Evolutionary conservation across 23 red algal genomes (phyloP), one percentile per base, ranked within the genome.

Genomic region (Gracilaria domingensis): DNA sequence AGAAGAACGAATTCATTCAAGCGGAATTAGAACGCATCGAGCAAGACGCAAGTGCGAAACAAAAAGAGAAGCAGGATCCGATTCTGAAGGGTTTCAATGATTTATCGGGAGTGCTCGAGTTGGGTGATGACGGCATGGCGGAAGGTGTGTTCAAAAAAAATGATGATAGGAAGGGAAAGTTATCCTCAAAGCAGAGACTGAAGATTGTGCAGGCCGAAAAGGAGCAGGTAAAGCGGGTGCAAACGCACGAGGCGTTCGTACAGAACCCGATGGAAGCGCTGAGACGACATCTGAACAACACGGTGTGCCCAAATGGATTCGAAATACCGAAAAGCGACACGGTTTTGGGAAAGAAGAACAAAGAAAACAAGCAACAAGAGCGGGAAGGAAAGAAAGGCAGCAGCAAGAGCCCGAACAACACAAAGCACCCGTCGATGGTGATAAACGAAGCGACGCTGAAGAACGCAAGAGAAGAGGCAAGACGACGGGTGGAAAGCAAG

Each of bases 191-290:
- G 36, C 49, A 60, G 37, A 23, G 79, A 17, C 21, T n/a, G 21
- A 60, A 20, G 34, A 59, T 62, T 25, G 54, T 60, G 1, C 30
- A 39, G 18, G 53, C 14, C 1, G 79, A 82, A 26, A 60, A 53
- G 21, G 79, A 56, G 5, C 79, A 82, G 36, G 36, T 82, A 1
- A n/a, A 24, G 32, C 40, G 79, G 21, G 79, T 82, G 24, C 53
- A 42, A 24, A 60, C 53, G 16, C 79, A 82, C 21, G 47, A 56
- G 18, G 79, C 79, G 34, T 82, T 32, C 21, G 23, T 56, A 23
- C 37, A 82, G 9, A 82, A 59, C 79, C 54, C 54, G 13, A 59
- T 82, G 58, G 79, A 82, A 12, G 79, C 79, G 21, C 53, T 82
- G 20, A 56, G 54, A 62, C 36, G 21, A 18, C 79, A 82, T 53